These are phyloP conservation scores for Chamaecrista fasciculata DNA, from an alignment of 306 rosid genomes.

Conservation along the genomic window DNA sequence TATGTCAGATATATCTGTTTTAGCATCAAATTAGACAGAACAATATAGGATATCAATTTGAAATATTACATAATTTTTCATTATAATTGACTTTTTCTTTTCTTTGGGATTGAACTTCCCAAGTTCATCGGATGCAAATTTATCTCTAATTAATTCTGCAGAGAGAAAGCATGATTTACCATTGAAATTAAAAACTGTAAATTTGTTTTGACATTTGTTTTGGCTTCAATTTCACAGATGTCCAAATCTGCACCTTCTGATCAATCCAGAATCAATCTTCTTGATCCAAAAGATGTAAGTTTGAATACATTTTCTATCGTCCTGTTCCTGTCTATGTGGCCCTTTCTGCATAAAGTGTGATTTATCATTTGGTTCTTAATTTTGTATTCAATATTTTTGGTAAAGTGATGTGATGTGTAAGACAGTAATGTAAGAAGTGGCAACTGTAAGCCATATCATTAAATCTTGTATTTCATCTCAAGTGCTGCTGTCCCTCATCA, in stretches of 20 bases:
- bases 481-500: background rate
- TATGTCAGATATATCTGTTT: constrained; percentile 15
- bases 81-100: background rate
- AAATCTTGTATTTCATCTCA: background rate
- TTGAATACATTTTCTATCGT: constrained; percentile 7
- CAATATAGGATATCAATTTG: background rate
- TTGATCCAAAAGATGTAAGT: constrained; percentile 91
- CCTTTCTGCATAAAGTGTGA: constrained; percentile 1
- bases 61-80: background rate
- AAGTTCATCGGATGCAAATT: background rate
- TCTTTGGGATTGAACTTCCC: constrained; percentile 1
- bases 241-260: constrained; percentile 97
- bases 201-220: constrained; percentile 28
- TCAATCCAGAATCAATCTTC: constrained; percentile 92
- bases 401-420: constrained; percentile 18
- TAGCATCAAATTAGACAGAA: constrained; percentile 12
- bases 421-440: constrained; percentile 11
- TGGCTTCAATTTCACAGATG: constrained; percentile 63
- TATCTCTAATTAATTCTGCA: constrained; percentile 1
- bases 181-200: constrained; percentile 15
- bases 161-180: background rate
- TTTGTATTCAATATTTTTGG: constrained; percentile 1
- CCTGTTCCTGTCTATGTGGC: background rate
- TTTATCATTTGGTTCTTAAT: constrained; percentile 5
- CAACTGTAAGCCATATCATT: constrained; percentile 9